Evolutionary conservation across 306 rosid species (phyloP).

Genomic region (Glycine soja): DNA sequence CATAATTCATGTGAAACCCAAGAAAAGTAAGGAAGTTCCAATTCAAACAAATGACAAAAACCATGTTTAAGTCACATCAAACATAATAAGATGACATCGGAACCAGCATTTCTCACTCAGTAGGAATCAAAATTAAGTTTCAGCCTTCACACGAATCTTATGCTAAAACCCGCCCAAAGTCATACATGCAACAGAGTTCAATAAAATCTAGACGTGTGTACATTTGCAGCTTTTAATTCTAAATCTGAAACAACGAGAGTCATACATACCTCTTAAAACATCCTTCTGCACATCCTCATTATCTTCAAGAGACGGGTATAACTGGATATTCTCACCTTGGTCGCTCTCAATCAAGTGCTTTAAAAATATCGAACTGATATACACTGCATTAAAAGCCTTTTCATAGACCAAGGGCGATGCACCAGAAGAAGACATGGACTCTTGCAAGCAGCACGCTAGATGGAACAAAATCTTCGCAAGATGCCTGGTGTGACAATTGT

Average conservation of each 20-base stretch:
- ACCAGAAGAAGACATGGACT: slow-evolving; percentile 71
- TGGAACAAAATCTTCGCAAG: slow-evolving; percentile 93
- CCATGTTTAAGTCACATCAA: slow-evolving; percentile 24
- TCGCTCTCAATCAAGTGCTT: slow-evolving; percentile 85
- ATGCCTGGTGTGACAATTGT: slow-evolving; percentile 81
- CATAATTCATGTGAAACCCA: slow-evolving; percentile 17
- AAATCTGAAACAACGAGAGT: slow-evolving; percentile 30
- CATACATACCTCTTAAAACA: slow-evolving; percentile 64
- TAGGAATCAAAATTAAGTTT: slow-evolving; percentile 26
- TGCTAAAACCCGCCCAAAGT: slow-evolving; percentile 15
- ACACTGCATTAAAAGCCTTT: slow-evolving; percentile 86
- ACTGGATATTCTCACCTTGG: slow-evolving; percentile 60
- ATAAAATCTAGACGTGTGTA: slow-evolving; percentile 13
- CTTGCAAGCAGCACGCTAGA: slow-evolving; percentile 83
- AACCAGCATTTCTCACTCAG: slow-evolving; percentile 20
- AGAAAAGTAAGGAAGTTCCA: slow-evolving; percentile 23
- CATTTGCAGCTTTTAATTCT: slow-evolving; percentile 12
- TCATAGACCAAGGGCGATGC: slow-evolving; percentile 65
- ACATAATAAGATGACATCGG: not conserved
- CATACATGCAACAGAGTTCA: slow-evolving; percentile 16
- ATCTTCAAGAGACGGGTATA: slow-evolving; percentile 70
- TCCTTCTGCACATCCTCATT: slow-evolving; percentile 61
- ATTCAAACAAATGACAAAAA: slow-evolving; percentile 27
- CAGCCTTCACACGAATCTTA: slow-evolving; percentile 34
- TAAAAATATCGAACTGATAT: slow-evolving; percentile 80